These are phyloP conservation scores for Saturnispora kantuleensis DNA, from an alignment of 805 yeast genomes.

Conservation along the genomic window DNA sequence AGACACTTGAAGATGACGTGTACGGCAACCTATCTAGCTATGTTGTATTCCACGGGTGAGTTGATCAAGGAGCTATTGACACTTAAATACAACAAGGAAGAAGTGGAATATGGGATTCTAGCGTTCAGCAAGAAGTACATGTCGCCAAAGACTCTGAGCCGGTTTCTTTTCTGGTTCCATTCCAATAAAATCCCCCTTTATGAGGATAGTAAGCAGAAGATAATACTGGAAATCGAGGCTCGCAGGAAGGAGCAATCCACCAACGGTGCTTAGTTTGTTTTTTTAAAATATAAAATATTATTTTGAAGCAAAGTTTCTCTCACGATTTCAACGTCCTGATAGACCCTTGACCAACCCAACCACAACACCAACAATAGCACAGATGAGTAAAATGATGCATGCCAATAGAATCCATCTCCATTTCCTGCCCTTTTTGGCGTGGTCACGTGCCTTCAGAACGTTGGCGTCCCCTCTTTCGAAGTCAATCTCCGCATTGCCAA, in stretches of 20 bases:
- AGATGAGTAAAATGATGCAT: slow-evolving; percentile 38
- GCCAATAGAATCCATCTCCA: slow-evolving; percentile 74
- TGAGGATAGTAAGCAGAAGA: slow-evolving; percentile 3
- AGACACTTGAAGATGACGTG: slow-evolving; percentile 6
- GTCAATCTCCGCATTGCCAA: slow-evolving; percentile 69
- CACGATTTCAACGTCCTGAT: background rate
- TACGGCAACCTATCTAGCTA: slow-evolving; percentile 7
- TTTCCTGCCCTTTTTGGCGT: slow-evolving; percentile 77
- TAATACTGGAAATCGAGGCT: slow-evolving; percentile 3
- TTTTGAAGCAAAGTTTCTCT: no score
- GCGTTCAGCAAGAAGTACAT: slow-evolving; percentile 5
- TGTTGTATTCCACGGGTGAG: slow-evolving; percentile 7
- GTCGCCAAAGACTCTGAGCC: slow-evolving; percentile 6
- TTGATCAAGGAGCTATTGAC: slow-evolving; percentile 6
- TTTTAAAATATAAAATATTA: background rate
- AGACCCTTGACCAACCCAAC: slow-evolving; percentile 36
- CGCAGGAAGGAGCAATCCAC: background rate
- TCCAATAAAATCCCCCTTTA: slow-evolving; percentile 1
- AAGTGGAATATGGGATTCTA: slow-evolving; percentile 6
- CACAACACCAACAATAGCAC: slow-evolving; percentile 37
- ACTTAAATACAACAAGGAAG: slow-evolving; percentile 1
- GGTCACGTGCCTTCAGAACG: slow-evolving; percentile 70
- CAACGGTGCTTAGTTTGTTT: background rate
- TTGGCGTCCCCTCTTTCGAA: slow-evolving; percentile 88
- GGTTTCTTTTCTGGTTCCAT: slow-evolving; percentile 8